Evolutionary conservation across 306 rosid species (phyloP).

Genomic region (Medicago truncatula): MtrunA17r5.0-ANR NC_053043.1:1826501-1827000

Average conservation of each 20-base stretch:
- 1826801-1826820: constrained; percentile 16
- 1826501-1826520: constrained; percentile 38
- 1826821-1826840: constrained; percentile 28
- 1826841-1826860: constrained; percentile 29
- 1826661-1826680: constrained; percentile 4
- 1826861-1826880: constrained; percentile 33
- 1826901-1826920: constrained; percentile 29
- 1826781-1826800: background rate
- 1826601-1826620: background rate
- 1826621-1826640: constrained; percentile 17
- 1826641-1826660: constrained; percentile 19
- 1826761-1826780: background rate
- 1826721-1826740: constrained; percentile 17
- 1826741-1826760: constrained; percentile 24
- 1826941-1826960: constrained; percentile 28
- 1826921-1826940: background rate
- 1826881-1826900: constrained; percentile 34
- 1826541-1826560: constrained; percentile 12
- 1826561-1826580: constrained; percentile 1
- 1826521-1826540: background rate
- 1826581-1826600: constrained; percentile 36
- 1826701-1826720: constrained; percentile 12
- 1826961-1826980: background rate
- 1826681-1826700: constrained; percentile 1
- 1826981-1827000: constrained; percentile 86